These are phyloP conservation scores for Zymoseptoria ardabiliae DNA, from an alignment of 2,329 filamentous ascomycete genomes.

Conservation along the genomic window DNA sequence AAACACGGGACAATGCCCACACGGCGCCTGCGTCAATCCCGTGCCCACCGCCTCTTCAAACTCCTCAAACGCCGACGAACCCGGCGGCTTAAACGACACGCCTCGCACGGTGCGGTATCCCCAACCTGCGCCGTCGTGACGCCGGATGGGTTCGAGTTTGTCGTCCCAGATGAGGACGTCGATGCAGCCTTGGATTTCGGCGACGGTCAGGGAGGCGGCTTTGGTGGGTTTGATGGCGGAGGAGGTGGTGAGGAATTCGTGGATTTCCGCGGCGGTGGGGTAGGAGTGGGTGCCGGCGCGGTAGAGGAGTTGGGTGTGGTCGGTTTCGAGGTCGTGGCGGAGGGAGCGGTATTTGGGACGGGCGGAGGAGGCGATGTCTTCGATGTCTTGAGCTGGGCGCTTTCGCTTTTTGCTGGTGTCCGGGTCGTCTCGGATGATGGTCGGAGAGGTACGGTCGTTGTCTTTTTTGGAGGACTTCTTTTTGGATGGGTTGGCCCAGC, in stretches of 20 bases:
- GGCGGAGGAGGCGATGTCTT: slow-evolving; percentile 23
- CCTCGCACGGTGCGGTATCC: slow-evolving; percentile 43
- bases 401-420: slow-evolving; percentile 23
- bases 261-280: slow-evolving; percentile 72
- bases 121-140: slow-evolving; percentile 31
- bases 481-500: slow-evolving; percentile 53
- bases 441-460: neutral
- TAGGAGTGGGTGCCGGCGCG: slow-evolving; percentile 51
- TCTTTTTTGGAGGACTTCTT: slow-evolving; percentile 17
- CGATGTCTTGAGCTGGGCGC: slow-evolving; percentile 21
- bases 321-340: slow-evolving; percentile 13
- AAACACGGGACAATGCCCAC: slow-evolving; percentile 87
- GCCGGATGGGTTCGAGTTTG: slow-evolving; percentile 57
- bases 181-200: slow-evolving; percentile 76
- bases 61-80: slow-evolving; percentile 19
- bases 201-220: slow-evolving; percentile 46
- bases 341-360: slow-evolving; percentile 11
- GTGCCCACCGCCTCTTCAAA: slow-evolving; percentile 50
- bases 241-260: slow-evolving; percentile 61
- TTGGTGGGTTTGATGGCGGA: slow-evolving; percentile 64
- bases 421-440: slow-evolving; percentile 8
- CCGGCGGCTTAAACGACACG: slow-evolving; percentile 21
- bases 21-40: slow-evolving; percentile 80
- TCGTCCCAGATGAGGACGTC: slow-evolving; percentile 87
- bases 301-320: slow-evolving; percentile 24